Conservation (phyloP, 495 filamentous ascomycete genomes). For the Talaromyces stipitatus region DNA sequence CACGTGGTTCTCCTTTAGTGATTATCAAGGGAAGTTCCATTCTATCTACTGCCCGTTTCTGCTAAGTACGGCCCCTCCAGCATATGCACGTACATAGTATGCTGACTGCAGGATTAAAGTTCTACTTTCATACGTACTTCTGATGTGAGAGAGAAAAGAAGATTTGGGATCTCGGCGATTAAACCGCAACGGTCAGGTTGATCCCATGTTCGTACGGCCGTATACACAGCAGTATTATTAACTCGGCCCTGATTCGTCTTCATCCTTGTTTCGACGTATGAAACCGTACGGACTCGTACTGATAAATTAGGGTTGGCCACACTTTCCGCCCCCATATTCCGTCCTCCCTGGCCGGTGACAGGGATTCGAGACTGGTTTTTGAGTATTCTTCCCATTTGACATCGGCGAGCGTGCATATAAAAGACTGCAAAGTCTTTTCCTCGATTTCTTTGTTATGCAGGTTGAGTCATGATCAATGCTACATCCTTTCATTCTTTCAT, state of each 20-base stretch:
- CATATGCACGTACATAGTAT: neutral
- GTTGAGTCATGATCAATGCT: neutral
- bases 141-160: neutral
- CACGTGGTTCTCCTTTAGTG: too few relatives aligned
- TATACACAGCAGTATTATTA: neutral
- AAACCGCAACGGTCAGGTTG: neutral
- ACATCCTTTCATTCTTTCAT: neutral
- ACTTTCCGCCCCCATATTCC: neutral
- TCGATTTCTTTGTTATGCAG: neutral
- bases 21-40: too few relatives aligned
- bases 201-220: neutral
- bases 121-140: constrained; percentile 8
- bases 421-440: neutral
- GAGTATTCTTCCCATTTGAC: neutral
- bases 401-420: neutral
- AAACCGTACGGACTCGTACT: neutral
- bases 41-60: neutral
- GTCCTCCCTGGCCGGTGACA: neutral
- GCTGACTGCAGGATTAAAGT: neutral
- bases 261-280: neutral
- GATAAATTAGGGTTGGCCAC: neutral
- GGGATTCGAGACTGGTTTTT: neutral
- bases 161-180: neutral
- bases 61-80: too few relatives aligned
- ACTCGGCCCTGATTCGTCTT: neutral